Base-by-base conservation (phyloP, 495 filamentous ascomycete species). In the Lichina pygmaea region DNA sequence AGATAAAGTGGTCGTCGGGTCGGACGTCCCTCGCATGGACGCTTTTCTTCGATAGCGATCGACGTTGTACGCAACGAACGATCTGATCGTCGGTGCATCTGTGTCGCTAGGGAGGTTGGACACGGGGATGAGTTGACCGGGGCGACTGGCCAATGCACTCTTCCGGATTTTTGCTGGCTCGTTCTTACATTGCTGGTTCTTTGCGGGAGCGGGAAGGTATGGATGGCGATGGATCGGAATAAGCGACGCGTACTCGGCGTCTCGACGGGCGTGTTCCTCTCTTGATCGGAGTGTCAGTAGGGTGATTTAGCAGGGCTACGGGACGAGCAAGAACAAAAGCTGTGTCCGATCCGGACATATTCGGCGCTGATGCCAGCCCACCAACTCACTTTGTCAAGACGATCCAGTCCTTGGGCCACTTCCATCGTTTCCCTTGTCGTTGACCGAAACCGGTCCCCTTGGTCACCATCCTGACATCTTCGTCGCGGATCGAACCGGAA, bases 381-480 rank as follows among this genome's bases (percentile, higher is more conserved):
- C 24, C 17, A n/a, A 33, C 49, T 49, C 45, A 57, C 57, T 60
- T 58, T 13, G 56, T 56, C 51, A 64, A 48, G 9, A 62, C 49
- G 44, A 60, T 60, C 61, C 61, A 64, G 34, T 54, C 50, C 10
- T 52, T 45, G 1, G 61, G 61, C 54, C 54, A 61, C 30, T 52
- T 10, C 24, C 45, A 45, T 24, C 24, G 2, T 24, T 24, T 24
- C 24, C 24, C 24, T 24, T 24, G 24, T 24, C 24, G 24, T 24
- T 24, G 24, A 24, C 4, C 24, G 24, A 4, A 24, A 24, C 24
- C 4, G 24, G 24, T 24, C 24, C 24, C 24, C 6, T 50, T 47
- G 13, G 39, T 47, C 40, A 46, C 51, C 49, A 55, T 49, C 36
- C 43, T 41, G 24, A 24, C 24, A 4, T 24, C 24, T 24, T 24